These are phyloP conservation scores for Colletotrichum sp. DNA, from an alignment of 2,329 filamentous ascomycete genomes.

Conservation along the genomic window DNA sequence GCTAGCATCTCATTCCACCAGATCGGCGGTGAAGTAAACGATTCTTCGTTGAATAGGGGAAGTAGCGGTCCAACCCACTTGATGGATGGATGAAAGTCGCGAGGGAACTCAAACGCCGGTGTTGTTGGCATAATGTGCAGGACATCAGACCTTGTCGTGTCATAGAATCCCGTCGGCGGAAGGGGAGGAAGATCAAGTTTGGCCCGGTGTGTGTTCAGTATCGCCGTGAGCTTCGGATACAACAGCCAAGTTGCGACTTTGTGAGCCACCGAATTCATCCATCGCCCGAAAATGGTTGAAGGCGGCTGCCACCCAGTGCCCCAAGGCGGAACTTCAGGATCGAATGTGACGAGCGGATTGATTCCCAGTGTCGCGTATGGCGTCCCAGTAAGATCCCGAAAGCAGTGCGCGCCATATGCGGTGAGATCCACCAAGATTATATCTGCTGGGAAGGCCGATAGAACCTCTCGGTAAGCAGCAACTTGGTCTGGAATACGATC, in stretches of 20 bases:
- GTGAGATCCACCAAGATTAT: neutral
- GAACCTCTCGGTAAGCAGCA: neutral
- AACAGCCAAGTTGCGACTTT: neutral
- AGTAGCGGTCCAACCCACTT: slow-evolving; percentile 18
- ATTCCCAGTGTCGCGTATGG: slow-evolving; percentile 9
- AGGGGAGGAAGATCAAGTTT: neutral
- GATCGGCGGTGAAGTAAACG: neutral
- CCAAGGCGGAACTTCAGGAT: slow-evolving; percentile 5
- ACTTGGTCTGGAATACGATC: neutral
- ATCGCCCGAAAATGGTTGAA: neutral
- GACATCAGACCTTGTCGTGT: neutral
- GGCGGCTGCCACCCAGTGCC: neutral
- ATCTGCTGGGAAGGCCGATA: neutral
- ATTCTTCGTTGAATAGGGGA: neutral
- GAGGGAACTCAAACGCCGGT: slow-evolving; percentile 25
- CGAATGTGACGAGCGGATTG: slow-evolving; percentile 10
- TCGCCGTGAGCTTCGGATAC: slow-evolving; percentile 1
- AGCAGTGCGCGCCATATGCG: neutral
- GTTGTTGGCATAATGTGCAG: slow-evolving; percentile 8
- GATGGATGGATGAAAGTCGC: slow-evolving; percentile 11
- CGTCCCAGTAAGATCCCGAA: neutral
- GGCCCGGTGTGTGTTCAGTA: neutral
- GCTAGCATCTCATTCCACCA: slow-evolving; percentile 28
- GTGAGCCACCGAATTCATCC: neutral
- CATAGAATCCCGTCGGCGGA: neutral